These are phyloP conservation scores for Phytophthora pisi DNA, from an alignment of 352 stramenopile species.

Conservation along the genomic window DNA sequence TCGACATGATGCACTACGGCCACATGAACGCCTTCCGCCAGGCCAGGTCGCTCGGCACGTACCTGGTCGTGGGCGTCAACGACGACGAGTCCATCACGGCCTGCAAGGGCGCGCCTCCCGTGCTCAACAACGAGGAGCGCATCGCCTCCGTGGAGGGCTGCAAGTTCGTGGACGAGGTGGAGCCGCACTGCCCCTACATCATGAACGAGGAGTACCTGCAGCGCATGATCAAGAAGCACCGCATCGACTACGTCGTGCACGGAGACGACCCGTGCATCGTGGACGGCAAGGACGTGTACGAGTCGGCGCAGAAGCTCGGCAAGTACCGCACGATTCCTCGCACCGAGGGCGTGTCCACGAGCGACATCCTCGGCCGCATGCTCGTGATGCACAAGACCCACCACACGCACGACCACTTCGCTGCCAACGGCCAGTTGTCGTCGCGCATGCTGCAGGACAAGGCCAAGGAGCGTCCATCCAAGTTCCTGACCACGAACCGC, in stretches of 20 bases:
- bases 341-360: constrained; percentile 97
- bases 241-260: constrained; percentile 99
- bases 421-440: constrained; percentile 75
- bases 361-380: constrained; percentile 99
- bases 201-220: constrained; percentile 99
- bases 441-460: constrained; percentile 68
- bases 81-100: constrained; percentile 96
- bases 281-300: constrained; percentile 98
- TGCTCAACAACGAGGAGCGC: constrained; percentile 98
- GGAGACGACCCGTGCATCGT: constrained; percentile 99
- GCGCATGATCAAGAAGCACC: constrained; percentile 96
- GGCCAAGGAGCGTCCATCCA: constrained; percentile 83
- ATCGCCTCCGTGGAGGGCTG: constrained; percentile 95
- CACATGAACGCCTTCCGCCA: constrained; percentile 99
- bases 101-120: constrained; percentile 95
- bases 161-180: constrained; percentile 99
- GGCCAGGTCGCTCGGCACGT: constrained; percentile 94
- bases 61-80: constrained; percentile 99
- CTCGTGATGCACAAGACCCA: constrained; percentile 96
- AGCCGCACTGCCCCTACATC: constrained; percentile 97
- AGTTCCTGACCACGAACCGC: constrained; percentile 96
- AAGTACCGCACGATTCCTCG: constrained; percentile 97
- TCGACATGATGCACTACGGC: constrained; percentile 99
- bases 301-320: constrained; percentile 94
- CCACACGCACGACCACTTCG: constrained; percentile 84